Base-by-base conservation (phyloP, 305 asterid species). In the Plantago rigida region DNA sequence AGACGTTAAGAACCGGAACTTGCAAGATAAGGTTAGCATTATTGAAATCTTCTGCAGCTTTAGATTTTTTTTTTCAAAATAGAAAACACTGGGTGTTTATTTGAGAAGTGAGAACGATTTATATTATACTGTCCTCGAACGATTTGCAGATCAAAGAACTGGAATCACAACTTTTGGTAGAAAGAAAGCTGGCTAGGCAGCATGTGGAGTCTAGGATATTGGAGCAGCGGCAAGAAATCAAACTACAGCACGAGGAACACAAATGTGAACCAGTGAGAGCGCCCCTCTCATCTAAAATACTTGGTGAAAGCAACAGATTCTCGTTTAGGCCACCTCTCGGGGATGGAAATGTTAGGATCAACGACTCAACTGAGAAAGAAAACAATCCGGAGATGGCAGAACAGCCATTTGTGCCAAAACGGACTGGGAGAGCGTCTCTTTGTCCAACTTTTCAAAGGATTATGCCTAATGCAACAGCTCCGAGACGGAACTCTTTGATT, bases 171-270 rank as follows among this genome's bases (percentile, higher is more conserved):
- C 84, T 92, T 60, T 51, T 89, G 70, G 84, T 89, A 34, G 99
- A 92, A 82, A 77, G 97, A 66, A 92, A 83, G 77, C 87, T 92
- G 22, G 99, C 92, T 63, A 72, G 95, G 73, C 96, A 87, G 70
- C 95, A 92, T 0, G 88, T 86, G 49, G 94, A 85, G 76, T 71
- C 85, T 24, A 92, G 74, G 76, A 84, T 86, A 34, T 93, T 89
- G 15, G 97, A 85, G 53, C 79, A 75, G 53, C 72, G 66, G 53
- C 84, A 66, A 28, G 71, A 73, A 62, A 60, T 39, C 34, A 74
- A 48, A 58, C 81, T 78, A 56, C 87, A 78, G 56, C 75, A 74
- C 10, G 85, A 82, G 24, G 94, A 83, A 58, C 82, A 75, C 45
- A 78, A 66, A 66, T 60, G 49, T 34, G 81, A 77, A 56, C 65